Evolutionary conservation across 371 early-diverging fungal species (phyloP), one percentile per base, ranked within the genome.

Genomic region (Encephalitozoon hellem): DNA sequence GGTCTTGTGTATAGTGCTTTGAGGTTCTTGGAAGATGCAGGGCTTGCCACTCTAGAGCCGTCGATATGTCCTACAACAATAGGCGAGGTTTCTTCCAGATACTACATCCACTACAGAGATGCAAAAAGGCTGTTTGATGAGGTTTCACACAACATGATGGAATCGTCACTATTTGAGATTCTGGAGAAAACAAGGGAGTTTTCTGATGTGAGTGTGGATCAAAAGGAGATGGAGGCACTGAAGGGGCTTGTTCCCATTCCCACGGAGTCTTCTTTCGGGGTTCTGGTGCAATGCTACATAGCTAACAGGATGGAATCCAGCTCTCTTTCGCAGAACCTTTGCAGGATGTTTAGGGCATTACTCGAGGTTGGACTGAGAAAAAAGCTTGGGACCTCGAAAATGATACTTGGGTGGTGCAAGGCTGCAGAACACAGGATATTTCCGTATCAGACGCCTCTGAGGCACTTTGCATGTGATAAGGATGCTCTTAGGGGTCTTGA

Each of bases 401-500:
- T 15, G 12, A 38, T 59, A 18, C 30, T 59, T 4, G 34, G 59
- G 34, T 59, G 59, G 59, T 59, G 38, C 15, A 59, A 59, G 34
- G 28, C 59, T 15, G 32, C 28, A 34, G 59, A 34, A 12, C 59
- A 59, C 12, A 59, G 59, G 34, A 59, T 59, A 32, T 59, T 59
- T 59, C 59, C 59, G 15, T 59, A 59, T 5, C 59, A 59, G 21
- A 59, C 59, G 6, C 59, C 59, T 18, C 12, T 59, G 59, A 59
- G 59, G 28, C 59, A 59, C 9, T 59, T 59, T 32, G 15, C 34
- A 0, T 11, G 11, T 3, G 32, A 59, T n/a, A 6, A 34, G 30
- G 34, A 59, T 4, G 59, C 34, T 6, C 59, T 59, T 1, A 59
- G 28, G 59, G 15, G 6, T 6, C 34, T 59, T 4, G 59, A 59